Conservation (phyloP, 2,329 filamentous ascomycete genomes). For the Leptographium lundbergii region DNA sequence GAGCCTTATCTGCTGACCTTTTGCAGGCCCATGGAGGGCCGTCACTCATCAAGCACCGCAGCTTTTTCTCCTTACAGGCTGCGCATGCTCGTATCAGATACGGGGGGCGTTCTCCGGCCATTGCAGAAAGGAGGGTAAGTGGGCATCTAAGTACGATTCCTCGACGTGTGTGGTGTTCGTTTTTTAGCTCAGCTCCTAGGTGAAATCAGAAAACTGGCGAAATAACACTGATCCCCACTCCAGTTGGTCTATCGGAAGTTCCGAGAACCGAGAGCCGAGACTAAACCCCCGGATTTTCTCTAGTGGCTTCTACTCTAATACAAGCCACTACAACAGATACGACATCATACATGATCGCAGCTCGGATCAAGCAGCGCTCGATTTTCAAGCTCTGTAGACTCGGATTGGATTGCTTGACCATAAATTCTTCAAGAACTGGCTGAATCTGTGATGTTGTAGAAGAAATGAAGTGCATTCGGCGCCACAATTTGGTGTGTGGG, state of each 20-base stretch:
- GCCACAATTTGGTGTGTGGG: background rate
- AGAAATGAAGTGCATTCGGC: background rate
- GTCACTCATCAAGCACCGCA: slow-evolving; percentile 3
- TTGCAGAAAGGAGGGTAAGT: background rate
- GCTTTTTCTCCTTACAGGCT: slow-evolving; percentile 4
- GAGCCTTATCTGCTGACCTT: background rate
- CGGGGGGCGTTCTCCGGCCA: background rate
- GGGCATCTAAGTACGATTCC: too few species aligned
- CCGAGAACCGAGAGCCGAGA: slow-evolving; percentile 1
- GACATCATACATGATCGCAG: background rate
- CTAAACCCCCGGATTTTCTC: background rate
- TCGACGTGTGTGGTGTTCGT: background rate
- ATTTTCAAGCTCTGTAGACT: background rate
- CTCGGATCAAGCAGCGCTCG: background rate
- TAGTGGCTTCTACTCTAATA: background rate
- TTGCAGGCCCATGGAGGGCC: slow-evolving; percentile 1
- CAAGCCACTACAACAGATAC: background rate
- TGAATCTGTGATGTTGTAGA: background rate
- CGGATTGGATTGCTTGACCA: background rate
- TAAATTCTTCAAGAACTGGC: background rate
- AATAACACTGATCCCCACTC: background rate
- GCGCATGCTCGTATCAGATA: background rate
- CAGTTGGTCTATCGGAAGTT: background rate
- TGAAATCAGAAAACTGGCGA: background rate
- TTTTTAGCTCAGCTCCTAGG: background rate